phyloP scores from a whole-genome alignment of 2,329 filamentous ascomycete genomes.

The Colletotrichum lupini region DNA sequence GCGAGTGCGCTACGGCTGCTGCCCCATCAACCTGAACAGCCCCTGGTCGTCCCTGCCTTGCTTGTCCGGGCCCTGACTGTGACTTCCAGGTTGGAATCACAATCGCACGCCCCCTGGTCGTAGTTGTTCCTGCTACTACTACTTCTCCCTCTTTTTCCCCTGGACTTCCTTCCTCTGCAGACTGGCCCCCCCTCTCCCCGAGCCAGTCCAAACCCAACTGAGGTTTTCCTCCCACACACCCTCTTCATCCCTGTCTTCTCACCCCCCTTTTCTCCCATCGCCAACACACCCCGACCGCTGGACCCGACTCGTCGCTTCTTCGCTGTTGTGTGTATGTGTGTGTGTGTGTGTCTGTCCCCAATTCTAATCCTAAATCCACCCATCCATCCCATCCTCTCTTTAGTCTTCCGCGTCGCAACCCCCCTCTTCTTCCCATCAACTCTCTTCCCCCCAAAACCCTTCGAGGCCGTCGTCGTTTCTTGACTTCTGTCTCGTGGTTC shows the following conservation, averaged over 20 bases:
- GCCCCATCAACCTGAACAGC: slow-evolving; percentile 31
- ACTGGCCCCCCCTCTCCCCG: slow-evolving; percentile 2
- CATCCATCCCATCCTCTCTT: slow-evolving; percentile 35
- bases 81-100: slow-evolving; percentile 13
- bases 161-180: background rate
- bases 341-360: slow-evolving; percentile 30
- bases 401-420: slow-evolving; percentile 38
- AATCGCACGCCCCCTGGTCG: slow-evolving; percentile 16
- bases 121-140: slow-evolving; percentile 5
- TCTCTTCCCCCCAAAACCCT: slow-evolving; percentile 43
- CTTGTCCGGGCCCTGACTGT: slow-evolving; percentile 4
- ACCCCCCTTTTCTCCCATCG: slow-evolving; percentile 4
- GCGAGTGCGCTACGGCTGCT: slow-evolving; percentile 20
- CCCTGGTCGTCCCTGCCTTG: slow-evolving; percentile 14
- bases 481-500: slow-evolving; percentile 55
- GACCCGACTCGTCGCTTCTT: slow-evolving; percentile 34
- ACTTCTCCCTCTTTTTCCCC: slow-evolving; percentile 8
- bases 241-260: slow-evolving; percentile 14
- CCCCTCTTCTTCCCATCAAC: slow-evolving; percentile 42
- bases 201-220: slow-evolving; percentile 27
- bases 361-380: slow-evolving; percentile 35
- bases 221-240: slow-evolving; percentile 23
- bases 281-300: slow-evolving; percentile 26
- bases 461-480: slow-evolving; percentile 39
- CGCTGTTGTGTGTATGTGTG: slow-evolving; percentile 18